phyloP scores from a whole-genome alignment of 176 grass and related monocot species.

The Aegilops tauschii region DNA sequence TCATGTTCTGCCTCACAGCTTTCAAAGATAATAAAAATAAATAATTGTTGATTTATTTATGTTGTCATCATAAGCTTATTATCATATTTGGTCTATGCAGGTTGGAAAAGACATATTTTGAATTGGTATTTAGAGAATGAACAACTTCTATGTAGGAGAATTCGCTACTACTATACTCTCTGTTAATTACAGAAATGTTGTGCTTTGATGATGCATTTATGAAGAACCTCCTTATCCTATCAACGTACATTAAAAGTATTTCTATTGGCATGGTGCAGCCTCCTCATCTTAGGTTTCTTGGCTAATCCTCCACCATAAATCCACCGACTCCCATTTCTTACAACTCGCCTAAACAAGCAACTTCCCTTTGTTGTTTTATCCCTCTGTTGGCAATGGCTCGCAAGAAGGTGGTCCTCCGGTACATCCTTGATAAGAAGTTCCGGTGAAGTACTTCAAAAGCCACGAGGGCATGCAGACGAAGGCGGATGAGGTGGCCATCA shows the following conservation, averaged over 20 bases:
- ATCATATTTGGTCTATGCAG: constrained; percentile 42
- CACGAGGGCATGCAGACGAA: constrained; percentile 26
- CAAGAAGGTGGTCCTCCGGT: background rate
- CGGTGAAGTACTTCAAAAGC: constrained; percentile 5
- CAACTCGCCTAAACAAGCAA: background rate
- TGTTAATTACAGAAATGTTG: too few relatives aligned
- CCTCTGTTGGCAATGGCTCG: background rate
- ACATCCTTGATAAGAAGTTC: constrained; percentile 7
- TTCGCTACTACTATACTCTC: background rate
- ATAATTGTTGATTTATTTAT: background rate
- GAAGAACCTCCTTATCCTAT: background rate
- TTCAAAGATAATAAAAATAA: background rate
- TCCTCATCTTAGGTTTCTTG: background rate
- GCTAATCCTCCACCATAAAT: too few relatives aligned
- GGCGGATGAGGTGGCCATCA: background rate
- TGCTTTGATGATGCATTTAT: background rate
- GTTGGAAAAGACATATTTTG: constrained; percentile 87
- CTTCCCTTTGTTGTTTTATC: background rate
- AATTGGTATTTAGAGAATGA: constrained; percentile 60
- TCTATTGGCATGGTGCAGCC: background rate
- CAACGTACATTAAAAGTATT: background rate
- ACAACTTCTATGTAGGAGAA: too few relatives aligned
- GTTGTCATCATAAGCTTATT: background rate
- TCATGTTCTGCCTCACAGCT: too few relatives aligned
- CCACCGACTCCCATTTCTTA: background rate